phyloP scores from a whole-genome alignment of 768 basidiomycete species.

The Pisolithus sp. region DNA sequence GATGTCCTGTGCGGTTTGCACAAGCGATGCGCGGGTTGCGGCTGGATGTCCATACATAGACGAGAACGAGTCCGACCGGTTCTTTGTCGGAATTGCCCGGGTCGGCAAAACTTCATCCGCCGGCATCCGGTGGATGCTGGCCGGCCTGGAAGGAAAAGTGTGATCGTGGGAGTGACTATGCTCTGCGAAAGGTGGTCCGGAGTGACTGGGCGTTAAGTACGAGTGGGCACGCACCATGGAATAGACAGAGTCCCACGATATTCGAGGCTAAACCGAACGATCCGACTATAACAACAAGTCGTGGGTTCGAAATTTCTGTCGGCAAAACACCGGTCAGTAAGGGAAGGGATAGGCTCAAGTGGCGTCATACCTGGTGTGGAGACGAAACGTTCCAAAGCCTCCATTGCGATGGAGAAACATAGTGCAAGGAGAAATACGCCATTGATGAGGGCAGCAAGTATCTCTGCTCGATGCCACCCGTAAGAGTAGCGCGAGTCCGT shows the following conservation, averaged over 20 bases:
- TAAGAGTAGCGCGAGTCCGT: slow-evolving; percentile 82
- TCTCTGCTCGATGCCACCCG: slow-evolving; percentile 99
- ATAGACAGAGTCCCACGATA: slow-evolving; percentile 86
- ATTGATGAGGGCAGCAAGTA: slow-evolving; percentile 90
- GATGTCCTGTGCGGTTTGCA: slow-evolving; percentile 81
- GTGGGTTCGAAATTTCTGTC: slow-evolving; percentile 83
- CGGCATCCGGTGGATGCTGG: slow-evolving; percentile 29
- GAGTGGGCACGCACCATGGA: slow-evolving; percentile 63
- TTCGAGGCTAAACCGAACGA: slow-evolving; percentile 86
- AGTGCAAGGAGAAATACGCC: slow-evolving; percentile 95
- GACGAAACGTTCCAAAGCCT: slow-evolving; percentile 90
- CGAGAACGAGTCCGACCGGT: slow-evolving; percentile 42
- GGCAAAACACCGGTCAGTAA: not conserved
- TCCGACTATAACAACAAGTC: slow-evolving; percentile 85
- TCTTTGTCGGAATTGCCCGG: slow-evolving; percentile 23
- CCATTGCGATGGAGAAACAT: slow-evolving; percentile 92
- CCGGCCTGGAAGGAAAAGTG: slow-evolving; percentile 32
- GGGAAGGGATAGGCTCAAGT: slow-evolving; percentile 2
- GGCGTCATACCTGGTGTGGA: slow-evolving; percentile 57
- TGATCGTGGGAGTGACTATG: slow-evolving; percentile 58
- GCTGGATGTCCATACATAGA: slow-evolving; percentile 72
- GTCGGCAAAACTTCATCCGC: slow-evolving; percentile 25
- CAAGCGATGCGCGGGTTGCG: slow-evolving; percentile 64
- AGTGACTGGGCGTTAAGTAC: slow-evolving; percentile 6
- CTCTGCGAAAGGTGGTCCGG: slow-evolving; percentile 33